A percentile compares a stretch with the other conserved stretches of the same genome.
phyloP scores from a whole-genome alignment of 805 yeast species.

The Saccharomycopsis sp. region DNA sequence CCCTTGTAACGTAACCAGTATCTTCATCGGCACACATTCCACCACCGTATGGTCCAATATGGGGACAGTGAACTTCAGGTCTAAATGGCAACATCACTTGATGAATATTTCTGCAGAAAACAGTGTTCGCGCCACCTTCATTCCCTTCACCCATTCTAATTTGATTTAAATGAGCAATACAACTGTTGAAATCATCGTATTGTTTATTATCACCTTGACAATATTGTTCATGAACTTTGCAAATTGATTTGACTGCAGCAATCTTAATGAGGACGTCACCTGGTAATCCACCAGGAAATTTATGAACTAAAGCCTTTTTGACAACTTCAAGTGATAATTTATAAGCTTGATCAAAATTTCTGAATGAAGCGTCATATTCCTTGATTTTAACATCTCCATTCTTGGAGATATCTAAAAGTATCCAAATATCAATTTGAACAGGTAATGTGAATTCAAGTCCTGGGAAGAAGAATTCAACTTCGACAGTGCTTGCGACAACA shows the following conservation, averaged over 20 bases:
- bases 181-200: conserved; percentile 20
- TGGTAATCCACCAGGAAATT: not conserved
- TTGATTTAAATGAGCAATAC: conserved; percentile 15
- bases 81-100: conserved; percentile 25
- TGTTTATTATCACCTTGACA: conserved; percentile 23
- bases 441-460: conserved; percentile 20
- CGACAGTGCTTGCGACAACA: conserved; percentile 16
- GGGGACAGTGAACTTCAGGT: conserved; percentile 25
- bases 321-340: conserved; percentile 13
- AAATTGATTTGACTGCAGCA: conserved; percentile 21
- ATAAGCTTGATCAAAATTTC: conserved; percentile 22
- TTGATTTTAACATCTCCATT: conserved; percentile 17
- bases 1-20: conserved; percentile 14
- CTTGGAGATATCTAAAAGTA: conserved; percentile 14
- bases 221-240: conserved; percentile 21
- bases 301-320: not conserved
- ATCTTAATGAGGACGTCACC: conserved; percentile 11
- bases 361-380: conserved; percentile 23
- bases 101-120: conserved; percentile 25
- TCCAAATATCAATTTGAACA: conserved; percentile 21
- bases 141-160: conserved; percentile 22
- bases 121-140: conserved; percentile 27
- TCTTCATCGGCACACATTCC: conserved; percentile 25
- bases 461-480: conserved; percentile 21
- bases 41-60: conserved; percentile 25